Conservation (phyloP, 305 asterid genomes). For the Coffea humblotiana region DNA sequence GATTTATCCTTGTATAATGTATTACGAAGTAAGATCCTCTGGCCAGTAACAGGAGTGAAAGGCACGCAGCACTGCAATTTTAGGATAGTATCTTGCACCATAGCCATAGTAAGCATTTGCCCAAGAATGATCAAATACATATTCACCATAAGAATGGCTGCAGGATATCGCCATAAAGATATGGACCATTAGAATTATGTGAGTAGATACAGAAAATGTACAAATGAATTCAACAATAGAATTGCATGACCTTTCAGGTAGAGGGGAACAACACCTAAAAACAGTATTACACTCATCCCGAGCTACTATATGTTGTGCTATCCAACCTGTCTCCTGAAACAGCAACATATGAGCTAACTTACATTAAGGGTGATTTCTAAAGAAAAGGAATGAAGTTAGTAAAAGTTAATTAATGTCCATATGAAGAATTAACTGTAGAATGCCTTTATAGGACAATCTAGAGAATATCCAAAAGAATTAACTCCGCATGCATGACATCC, state of each 20-base stretch:
- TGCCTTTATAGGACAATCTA: neutral
- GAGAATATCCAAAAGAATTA: neutral
- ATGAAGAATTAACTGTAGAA: neutral
- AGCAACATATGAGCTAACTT: conserved; percentile 10
- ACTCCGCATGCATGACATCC: neutral
- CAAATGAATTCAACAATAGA: conserved; percentile 3
- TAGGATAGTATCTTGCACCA: conserved; percentile 91
- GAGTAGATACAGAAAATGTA: conserved; percentile 7
- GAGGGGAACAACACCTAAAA: conserved; percentile 89
- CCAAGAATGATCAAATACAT: conserved; percentile 98
- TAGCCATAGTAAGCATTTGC: conserved; percentile 90
- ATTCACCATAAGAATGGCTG: conserved; percentile 99
- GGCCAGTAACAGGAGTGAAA: conserved; percentile 94
- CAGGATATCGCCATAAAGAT: conserved; percentile 33
- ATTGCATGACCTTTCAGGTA: conserved; percentile 78
- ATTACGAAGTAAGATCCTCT: conserved; percentile 87
- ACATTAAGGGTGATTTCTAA: conserved; percentile 1
- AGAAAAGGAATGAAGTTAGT: neutral
- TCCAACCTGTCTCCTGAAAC: conserved; percentile 93
- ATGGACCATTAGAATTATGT: conserved; percentile 19
- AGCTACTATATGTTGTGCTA: conserved; percentile 83
- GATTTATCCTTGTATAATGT: conserved; percentile 64
- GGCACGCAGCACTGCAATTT: conserved; percentile 86
- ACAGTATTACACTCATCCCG: conserved; percentile 56
- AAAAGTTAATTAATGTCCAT: neutral